phyloP scores from a whole-genome alignment of 371 early-diverging fungal genomes.

The Zychaea mexicana region DNA sequence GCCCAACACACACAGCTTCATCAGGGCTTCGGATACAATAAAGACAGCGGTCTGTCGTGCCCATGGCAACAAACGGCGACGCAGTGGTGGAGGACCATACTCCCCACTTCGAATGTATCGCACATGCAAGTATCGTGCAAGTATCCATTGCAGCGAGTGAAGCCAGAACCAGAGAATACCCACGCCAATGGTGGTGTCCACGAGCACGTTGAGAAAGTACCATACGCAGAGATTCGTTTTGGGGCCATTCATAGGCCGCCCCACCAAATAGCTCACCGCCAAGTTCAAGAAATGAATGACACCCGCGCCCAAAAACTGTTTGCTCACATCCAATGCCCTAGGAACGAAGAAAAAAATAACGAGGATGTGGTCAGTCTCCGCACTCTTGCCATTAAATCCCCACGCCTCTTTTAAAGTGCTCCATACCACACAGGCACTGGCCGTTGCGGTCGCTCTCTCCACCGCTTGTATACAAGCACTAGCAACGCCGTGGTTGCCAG shows the following conservation, averaged over 20 bases:
- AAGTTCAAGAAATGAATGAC: slow-evolving; percentile 65
- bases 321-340: slow-evolving; percentile 69
- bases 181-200: slow-evolving; percentile 69
- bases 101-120: slow-evolving; percentile 42
- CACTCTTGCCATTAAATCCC: background rate
- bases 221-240: slow-evolving; percentile 64
- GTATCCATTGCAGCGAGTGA: slow-evolving; percentile 28
- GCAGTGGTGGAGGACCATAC: slow-evolving; percentile 40
- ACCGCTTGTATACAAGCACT: slow-evolving; percentile 62
- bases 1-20: slow-evolving; percentile 44
- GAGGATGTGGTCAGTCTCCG: too few species aligned
- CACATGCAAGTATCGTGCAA: slow-evolving; percentile 23
- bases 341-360: slow-evolving; percentile 1
- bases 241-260: slow-evolving; percentile 46
- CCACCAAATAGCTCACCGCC: slow-evolving; percentile 54
- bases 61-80: slow-evolving; percentile 40
- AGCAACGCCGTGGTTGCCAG: slow-evolving; percentile 59
- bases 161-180: slow-evolving; percentile 58
- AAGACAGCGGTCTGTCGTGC: slow-evolving; percentile 38
- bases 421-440: slow-evolving; percentile 62
- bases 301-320: slow-evolving; percentile 63
- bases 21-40: slow-evolving; percentile 32
- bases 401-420: background rate
- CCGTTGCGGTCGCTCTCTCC: slow-evolving; percentile 61
- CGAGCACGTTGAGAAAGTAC: slow-evolving; percentile 68